Evolutionary conservation across 176 grass and related monocot species (phyloP), one percentile per base, ranked within the genome.

Genomic region (Carex littledalei): DNA sequence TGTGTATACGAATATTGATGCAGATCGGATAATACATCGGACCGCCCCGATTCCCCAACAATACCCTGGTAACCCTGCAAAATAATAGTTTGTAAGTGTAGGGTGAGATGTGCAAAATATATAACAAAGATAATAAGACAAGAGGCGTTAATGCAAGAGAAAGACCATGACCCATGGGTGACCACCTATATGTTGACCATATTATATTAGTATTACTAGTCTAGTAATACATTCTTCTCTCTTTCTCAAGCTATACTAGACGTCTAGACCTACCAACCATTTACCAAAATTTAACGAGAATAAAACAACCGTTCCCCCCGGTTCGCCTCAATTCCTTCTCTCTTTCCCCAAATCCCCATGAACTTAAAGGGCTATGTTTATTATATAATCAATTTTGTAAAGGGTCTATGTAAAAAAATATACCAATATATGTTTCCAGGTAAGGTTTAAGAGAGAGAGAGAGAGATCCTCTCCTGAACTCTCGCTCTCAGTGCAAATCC

Each of bases 341-440:
- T 11, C 71, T 53, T 76, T 76, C 45, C 71, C 71, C 71, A 53
- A 24, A 76, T 76, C 71, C 71, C 47, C 71, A 53, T 76, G 71
- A 18, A 41, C 5, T 70, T 70, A 13, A 31, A 7, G 26, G 26
- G 13, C 0, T 9, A 5, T 9, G 14, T 24, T 6, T 16, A 6
- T 6, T 16, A 6, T 17, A 47, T 72, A 73, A 12, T 22, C 0
- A 22, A 49, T 1, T 5, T 74, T 50, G 3, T 1, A 34, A 20
- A 12, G 70, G n/a, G 41, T 3, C 5, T 1, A 2, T 37, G 10
- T 13, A 12, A 0, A 67, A 67, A 67, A 17, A 17, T 35, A 0
- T 14, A 16, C 4, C 14, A 17, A 24, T 67, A 67, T 67, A 37
- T 22, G 0, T 2, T 61, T 9, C n/a, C 8, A 11, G 67, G 45